Base-by-base conservation (phyloP, 345 rosid species). In the Populus alba region DNA sequence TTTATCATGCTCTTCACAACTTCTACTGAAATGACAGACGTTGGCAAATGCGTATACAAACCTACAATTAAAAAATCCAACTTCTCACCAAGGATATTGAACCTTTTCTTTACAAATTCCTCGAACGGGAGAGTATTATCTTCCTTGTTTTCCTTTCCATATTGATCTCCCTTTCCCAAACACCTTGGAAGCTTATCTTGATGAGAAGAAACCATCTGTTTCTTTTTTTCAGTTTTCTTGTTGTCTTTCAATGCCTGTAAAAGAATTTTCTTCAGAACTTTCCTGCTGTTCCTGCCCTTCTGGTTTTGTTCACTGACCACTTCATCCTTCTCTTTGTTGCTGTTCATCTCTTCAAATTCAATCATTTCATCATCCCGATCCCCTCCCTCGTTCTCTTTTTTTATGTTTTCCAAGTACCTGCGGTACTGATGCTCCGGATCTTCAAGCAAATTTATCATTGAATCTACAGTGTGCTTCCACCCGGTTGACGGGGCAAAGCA, bases 391-490 rank as follows among this genome's bases (percentile, higher is more conserved):
- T 63, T 68, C 2, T 67, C 13, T 2, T 6, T 20, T 3, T 22
- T 6, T 66, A n/a, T 17, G 27, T 59, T 68, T n/a, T 23, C 72
- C 8, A 72, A 13, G 71, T 66, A 78, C 68, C 47, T 15, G 13
- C 0, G 0, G 71, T 83, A 83, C 61, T 68, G 81, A 2, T 22
- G 1, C 37, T 51, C 47, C 15, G 85, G 78, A 78, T 86, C 78
- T 75, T 51, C 76, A 22, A 89, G 87, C 43, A 89, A 86, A 55
- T 10, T 7, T 59, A 80, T 84, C 86, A 84, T 72, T 15, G 73
- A 68, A 6, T 23, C 55, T 13, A 80, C 77, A 74, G 72, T 79
- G 39, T 70, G 69, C 41, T 73, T 78, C 90, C 90, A 89, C 2
- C 90, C 92, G 7, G 63, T 39, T n/a, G 1, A 0, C n/a, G 82